Evolutionary conservation across 2,329 filamentous ascomycete genomes (phyloP).

Genomic region (Talaromyces funiculosus): DNA sequence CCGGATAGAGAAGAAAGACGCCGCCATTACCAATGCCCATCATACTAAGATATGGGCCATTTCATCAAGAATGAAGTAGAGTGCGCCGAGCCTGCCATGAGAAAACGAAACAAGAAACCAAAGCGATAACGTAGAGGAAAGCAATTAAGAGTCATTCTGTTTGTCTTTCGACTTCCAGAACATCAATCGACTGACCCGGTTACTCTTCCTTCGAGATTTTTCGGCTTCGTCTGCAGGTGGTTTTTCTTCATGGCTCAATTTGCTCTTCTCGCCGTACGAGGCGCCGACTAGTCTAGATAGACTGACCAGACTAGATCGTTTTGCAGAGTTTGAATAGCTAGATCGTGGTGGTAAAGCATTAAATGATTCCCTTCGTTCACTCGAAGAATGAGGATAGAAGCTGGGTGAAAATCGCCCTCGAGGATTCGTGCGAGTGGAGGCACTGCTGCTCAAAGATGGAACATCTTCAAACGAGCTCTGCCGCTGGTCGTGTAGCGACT

Average conservation of each 20-base stretch:
- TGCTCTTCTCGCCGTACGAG: slow-evolving; percentile 40
- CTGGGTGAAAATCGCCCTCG: slow-evolving; percentile 40
- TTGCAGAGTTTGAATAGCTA: slow-evolving; percentile 37
- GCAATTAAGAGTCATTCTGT: slow-evolving; percentile 20
- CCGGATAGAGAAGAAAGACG: slow-evolving; percentile 10
- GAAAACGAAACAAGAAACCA: background rate
- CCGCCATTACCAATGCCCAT: slow-evolving; percentile 12
- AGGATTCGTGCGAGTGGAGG: slow-evolving; percentile 43
- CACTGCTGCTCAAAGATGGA: slow-evolving; percentile 46
- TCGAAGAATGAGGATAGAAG: slow-evolving; percentile 37
- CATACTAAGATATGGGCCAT: background rate
- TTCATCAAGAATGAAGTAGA: slow-evolving; percentile 2
- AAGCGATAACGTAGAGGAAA: background rate
- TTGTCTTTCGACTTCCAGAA: slow-evolving; percentile 48
- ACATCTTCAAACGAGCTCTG: slow-evolving; percentile 46
- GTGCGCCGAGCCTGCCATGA: slow-evolving; percentile 5
- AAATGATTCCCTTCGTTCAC: slow-evolving; percentile 42
- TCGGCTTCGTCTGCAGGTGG: slow-evolving; percentile 36
- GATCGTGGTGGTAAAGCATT: slow-evolving; percentile 34
- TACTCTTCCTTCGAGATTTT: slow-evolving; percentile 39
- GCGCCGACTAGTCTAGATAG: slow-evolving; percentile 43
- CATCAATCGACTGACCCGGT: slow-evolving; percentile 44
- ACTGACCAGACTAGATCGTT: slow-evolving; percentile 46
- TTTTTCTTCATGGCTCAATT: slow-evolving; percentile 42
- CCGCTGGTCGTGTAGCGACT: slow-evolving; percentile 32